Base-by-base conservation (phyloP, 768 basidiomycete species). In the Austroboletus festivus region DNA sequence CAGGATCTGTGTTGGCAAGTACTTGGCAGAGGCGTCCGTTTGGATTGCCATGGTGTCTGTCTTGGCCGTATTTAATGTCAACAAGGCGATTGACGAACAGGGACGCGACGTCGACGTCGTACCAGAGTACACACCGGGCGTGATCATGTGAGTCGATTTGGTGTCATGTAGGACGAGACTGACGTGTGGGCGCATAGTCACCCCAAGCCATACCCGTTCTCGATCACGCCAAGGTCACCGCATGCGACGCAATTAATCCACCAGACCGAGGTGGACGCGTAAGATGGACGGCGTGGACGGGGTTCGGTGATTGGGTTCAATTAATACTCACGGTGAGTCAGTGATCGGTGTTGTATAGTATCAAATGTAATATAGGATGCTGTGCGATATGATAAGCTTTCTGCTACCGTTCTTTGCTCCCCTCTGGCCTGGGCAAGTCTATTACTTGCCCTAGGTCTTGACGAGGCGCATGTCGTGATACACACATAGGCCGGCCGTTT, bases 51-150 rank as follows among this genome's bases (percentile, higher is more conserved):
- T 61, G 42, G 61, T 56, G 16, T 61, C 58, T 34, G 44, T 62
- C 10, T 44, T 70, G 44, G 46, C 59, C 0, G 53, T 60, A 5
- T 65, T 72, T 47, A 26, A 59, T 18, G 45, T 67, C 12, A 50
- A 44, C 22, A 68, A 71, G 44, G 65, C 65, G 1, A 53, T 61
- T 19, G 68, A 73, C 33, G 54, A 50, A 13, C 37, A 60, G 0
- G 74, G 73, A 3, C 48, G 55, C 3, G 61, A 62, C 22, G 56
- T 69, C n/a, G 58, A 56, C 15, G 53, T 62, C 3, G 41, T 53
- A 3, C 51, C 62, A 2, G 43, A 65, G 28, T 70, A 47, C n/a
- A 64, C 56, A 1, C 56, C 57, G 3, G 64, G 65, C 2, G 46
- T 64, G 3, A 53, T 65, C 41, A 54, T 55, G 68, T 67, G 24